Evolutionary conservation across 2,329 filamentous ascomycete species (phyloP).

Genomic region (Penicillium occitanis): DNA sequence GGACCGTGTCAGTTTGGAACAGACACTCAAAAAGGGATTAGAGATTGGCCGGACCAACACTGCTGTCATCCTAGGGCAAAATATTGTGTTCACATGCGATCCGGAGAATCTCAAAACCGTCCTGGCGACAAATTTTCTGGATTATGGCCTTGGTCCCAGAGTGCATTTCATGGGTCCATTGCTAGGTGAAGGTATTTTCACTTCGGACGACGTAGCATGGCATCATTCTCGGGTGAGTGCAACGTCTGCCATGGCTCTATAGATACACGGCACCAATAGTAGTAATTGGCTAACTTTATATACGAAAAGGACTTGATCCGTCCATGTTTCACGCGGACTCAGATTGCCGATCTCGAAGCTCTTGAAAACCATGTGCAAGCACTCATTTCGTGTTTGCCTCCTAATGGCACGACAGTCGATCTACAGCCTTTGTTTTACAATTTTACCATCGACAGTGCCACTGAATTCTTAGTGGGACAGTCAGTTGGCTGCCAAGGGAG

Average conservation of each 20-base stretch:
- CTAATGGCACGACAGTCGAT: constrained; percentile 56
- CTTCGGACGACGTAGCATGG: constrained; percentile 76
- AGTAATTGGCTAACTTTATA: neutral
- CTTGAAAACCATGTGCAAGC: constrained; percentile 76
- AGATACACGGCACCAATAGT: neutral
- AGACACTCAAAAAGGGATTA: neutral
- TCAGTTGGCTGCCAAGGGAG: constrained; percentile 62
- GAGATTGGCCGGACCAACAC: neutral
- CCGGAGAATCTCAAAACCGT: constrained; percentile 76
- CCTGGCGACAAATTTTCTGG: constrained; percentile 75
- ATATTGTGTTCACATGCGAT: constrained; percentile 32
- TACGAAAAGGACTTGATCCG: constrained; percentile 57
- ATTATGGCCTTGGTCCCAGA: constrained; percentile 77
- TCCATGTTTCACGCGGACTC: constrained; percentile 82
- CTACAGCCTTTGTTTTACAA: constrained; percentile 77
- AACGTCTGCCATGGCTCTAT: constrained; percentile 46
- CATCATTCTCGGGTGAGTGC: constrained; percentile 61
- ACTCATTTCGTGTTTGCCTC: constrained; percentile 63
- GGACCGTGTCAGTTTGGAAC: constrained; percentile 1
- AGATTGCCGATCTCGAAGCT: constrained; percentile 71
- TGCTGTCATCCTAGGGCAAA: constrained; percentile 14
- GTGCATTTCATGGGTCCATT: constrained; percentile 61
- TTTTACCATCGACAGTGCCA: constrained; percentile 78
- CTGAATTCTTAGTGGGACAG: constrained; percentile 79
- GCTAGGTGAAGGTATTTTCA: constrained; percentile 54